phyloP scores from a whole-genome alignment of 306 rosid genomes.

The Gillenia trifoliata region DNA sequence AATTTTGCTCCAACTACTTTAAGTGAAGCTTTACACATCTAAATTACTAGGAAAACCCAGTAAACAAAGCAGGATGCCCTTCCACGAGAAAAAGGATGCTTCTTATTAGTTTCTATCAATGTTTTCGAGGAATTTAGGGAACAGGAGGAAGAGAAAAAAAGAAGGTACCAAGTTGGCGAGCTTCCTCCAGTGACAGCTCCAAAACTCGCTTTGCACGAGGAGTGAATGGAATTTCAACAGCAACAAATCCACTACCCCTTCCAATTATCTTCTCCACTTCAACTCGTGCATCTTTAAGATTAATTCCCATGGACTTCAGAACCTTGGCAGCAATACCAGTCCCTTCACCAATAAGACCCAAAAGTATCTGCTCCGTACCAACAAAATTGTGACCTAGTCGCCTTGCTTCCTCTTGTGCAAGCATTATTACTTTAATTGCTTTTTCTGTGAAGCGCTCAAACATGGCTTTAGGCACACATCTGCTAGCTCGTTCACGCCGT shows the following conservation, averaged over 20 bases:
- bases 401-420: constrained; percentile 98
- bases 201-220: constrained; percentile 98
- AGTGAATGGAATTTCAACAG: constrained; percentile 96
- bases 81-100: background rate
- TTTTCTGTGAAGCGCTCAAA: constrained; percentile 98
- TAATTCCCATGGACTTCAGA: constrained; percentile 94
- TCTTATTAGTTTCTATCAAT: background rate
- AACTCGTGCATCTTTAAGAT: constrained; percentile 94
- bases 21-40: background rate
- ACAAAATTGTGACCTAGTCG: constrained; percentile 98
- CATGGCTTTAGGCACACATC: constrained; percentile 81
- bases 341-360: constrained; percentile 98
- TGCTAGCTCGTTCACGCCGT: constrained; percentile 48
- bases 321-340: constrained; percentile 98
- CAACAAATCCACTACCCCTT: constrained; percentile 98
- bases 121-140: background rate
- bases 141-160: background rate
- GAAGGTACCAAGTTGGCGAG: constrained; percentile 87
- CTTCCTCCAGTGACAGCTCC: constrained; percentile 97
- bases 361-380: constrained; percentile 97
- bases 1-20: background rate
- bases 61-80: background rate
- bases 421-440: constrained; percentile 95
- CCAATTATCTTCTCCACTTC: constrained; percentile 99
- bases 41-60: background rate